phyloP scores from a whole-genome alignment of 768 basidiomycete species.

The Suillus clintonianus region DNA sequence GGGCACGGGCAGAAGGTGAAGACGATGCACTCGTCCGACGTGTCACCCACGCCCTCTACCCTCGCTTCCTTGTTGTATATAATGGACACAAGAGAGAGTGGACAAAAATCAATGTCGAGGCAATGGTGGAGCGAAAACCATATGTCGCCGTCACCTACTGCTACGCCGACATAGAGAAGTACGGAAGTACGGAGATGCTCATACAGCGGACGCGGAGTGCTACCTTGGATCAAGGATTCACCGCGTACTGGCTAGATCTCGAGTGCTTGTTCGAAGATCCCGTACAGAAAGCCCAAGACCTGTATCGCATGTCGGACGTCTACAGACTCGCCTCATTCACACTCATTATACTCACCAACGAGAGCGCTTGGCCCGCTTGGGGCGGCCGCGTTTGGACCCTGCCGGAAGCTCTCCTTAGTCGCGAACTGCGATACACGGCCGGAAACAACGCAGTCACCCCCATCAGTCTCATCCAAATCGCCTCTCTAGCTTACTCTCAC shows the following conservation, averaged over 20 bases:
- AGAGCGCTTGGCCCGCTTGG: constrained; percentile 15
- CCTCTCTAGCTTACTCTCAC: constrained; percentile 19
- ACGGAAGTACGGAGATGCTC: not conserved
- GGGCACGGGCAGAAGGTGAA: constrained; percentile 1
- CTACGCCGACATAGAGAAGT: constrained; percentile 11
- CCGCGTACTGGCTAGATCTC: constrained; percentile 26
- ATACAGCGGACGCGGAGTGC: constrained; percentile 1
- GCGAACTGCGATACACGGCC: constrained; percentile 16
- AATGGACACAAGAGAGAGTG: constrained; percentile 4
- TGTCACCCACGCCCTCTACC: constrained; percentile 15
- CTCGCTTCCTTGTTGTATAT: constrained; percentile 18
- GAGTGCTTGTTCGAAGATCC: not conserved
- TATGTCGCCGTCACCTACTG: constrained; percentile 23
- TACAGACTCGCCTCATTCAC: constrained; percentile 24
- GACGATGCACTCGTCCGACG: constrained; percentile 1
- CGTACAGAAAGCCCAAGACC: constrained; percentile 13
- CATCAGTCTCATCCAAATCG: constrained; percentile 25
- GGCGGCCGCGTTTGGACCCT: constrained; percentile 28
- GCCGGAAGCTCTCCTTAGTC: constrained; percentile 22
- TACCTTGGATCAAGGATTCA: constrained; percentile 1
- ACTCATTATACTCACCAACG: constrained; percentile 20
- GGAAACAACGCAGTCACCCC: constrained; percentile 11
- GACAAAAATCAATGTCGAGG: not conserved
- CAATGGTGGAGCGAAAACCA: constrained; percentile 9
- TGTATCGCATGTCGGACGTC: constrained; percentile 26